These are phyloP conservation scores for Aspergillus carbonarius DNA, from an alignment of 2,329 filamentous ascomycete species.

Conservation along the genomic window DNA sequence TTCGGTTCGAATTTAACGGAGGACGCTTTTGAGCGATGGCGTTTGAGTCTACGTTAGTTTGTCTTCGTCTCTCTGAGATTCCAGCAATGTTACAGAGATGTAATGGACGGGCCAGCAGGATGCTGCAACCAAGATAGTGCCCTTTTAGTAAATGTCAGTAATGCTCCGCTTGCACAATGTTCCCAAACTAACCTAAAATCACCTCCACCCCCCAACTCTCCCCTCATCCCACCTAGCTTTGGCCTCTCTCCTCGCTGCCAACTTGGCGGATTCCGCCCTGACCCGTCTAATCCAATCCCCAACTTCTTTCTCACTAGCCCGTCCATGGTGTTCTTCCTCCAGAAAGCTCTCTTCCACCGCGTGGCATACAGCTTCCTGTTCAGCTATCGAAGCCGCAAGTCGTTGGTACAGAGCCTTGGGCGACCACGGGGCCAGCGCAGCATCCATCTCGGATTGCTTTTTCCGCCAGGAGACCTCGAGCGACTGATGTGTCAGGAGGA, in stretches of 20 bases:
- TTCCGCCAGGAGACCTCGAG: conserved; percentile 90
- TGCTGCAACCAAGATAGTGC: neutral
- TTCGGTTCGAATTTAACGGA: neutral
- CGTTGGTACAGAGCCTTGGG: conserved; percentile 83
- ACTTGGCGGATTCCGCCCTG: conserved; percentile 73
- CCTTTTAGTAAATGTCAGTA: neutral
- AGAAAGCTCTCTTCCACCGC: conserved; percentile 93
- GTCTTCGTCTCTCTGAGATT: neutral
- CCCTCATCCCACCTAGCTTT: conserved; percentile 96
- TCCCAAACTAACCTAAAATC: conserved; percentile 28
- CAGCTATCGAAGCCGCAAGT: conserved; percentile 70
- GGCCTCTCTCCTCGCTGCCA: conserved; percentile 78
- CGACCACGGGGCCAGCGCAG: conserved; percentile 77
- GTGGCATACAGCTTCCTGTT: conserved; percentile 77
- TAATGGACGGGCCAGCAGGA: neutral
- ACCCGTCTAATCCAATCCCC: conserved; percentile 81
- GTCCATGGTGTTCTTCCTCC: conserved; percentile 56
- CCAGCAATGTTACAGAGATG: neutral
- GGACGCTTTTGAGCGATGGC: neutral
- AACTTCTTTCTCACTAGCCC: conserved; percentile 76
- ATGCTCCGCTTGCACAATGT: neutral
- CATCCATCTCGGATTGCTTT: conserved; percentile 86
- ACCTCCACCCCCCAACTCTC: conserved; percentile 90
- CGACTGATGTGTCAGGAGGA: conserved; percentile 77
- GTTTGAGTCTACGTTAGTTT: neutral